Percentiles rank a stretch among this genome's conserved stretches.
Evolutionary conservation across 2,329 filamentous ascomycete genomes (phyloP).

Genomic region (Aspergillus pseudoviridinutans): DNA sequence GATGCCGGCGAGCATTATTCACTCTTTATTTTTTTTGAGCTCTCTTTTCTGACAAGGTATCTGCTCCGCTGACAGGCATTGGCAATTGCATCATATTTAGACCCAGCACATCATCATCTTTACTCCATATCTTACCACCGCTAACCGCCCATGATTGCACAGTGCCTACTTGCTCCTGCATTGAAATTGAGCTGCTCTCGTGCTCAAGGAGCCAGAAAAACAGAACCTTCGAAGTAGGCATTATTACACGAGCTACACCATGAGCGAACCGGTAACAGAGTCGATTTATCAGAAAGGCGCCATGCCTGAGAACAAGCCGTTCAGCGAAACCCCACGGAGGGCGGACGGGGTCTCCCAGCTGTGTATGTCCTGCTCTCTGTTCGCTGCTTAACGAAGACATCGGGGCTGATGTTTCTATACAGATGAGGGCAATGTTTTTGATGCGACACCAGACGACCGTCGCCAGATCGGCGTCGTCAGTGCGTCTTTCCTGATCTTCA

Average conservation of each 20-base stretch:
- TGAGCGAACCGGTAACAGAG: conserved; percentile 13
- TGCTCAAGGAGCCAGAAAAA: background rate
- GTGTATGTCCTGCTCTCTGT: conserved; percentile 20
- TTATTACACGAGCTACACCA: conserved; percentile 3
- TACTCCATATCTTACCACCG: conserved; percentile 9
- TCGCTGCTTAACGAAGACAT: background rate
- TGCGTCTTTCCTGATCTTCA: conserved; percentile 47
- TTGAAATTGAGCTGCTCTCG: background rate
- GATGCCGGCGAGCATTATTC: background rate
- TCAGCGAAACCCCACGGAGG: conserved; percentile 21
- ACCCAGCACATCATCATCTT: conserved; percentile 26
- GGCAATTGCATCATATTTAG: conserved; percentile 29
- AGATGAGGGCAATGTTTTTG: conserved; percentile 37
- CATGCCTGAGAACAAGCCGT: conserved; percentile 18
- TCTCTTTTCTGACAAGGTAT: conserved; percentile 5
- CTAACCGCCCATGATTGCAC: conserved; percentile 2
- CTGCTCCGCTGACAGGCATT: conserved; percentile 6
- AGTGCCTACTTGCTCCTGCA: background rate
- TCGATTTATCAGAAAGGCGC: conserved; percentile 15
- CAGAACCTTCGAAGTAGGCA: background rate
- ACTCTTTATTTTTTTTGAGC: background rate
- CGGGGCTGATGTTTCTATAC: conserved; percentile 7
- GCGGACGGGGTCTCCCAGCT: conserved; percentile 31
- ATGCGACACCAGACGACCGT: conserved; percentile 32
- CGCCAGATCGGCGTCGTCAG: conserved; percentile 40